These are phyloP conservation scores for Parmelia sp. DNA, from an alignment of 495 filamentous ascomycete species.

Conservation along the genomic window DNA sequence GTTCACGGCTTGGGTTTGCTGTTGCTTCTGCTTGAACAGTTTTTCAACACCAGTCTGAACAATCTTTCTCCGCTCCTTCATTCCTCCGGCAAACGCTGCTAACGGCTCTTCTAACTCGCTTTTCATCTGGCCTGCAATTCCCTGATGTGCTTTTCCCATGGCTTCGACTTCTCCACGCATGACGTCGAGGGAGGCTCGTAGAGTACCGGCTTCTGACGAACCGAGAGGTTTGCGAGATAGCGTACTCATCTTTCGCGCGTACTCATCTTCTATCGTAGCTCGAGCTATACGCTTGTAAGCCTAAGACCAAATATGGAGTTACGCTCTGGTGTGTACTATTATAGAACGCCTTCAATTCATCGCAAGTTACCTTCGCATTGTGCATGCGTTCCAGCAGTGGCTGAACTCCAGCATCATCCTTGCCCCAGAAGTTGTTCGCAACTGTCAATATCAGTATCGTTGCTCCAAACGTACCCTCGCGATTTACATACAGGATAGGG, in stretches of 20 bases:
- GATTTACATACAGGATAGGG: conserved; percentile 52
- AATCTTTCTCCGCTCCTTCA: conserved; percentile 95
- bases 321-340: conserved; percentile 59
- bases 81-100: conserved; percentile 80
- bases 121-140: conserved; percentile 89
- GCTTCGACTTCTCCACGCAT: conserved; percentile 88
- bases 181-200: conserved; percentile 76
- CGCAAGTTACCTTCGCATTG: conserved; percentile 87
- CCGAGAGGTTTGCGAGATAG: conserved; percentile 85
- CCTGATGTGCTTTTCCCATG: conserved; percentile 87
- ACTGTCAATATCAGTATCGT: conserved; percentile 46
- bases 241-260: conserved; percentile 81
- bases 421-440: conserved; percentile 99
- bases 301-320: background rate
- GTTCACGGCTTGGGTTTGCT: conserved; percentile 85
- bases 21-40: conserved; percentile 81
- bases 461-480: background rate
- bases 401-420: conserved; percentile 91
- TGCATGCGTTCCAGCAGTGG: conserved; percentile 96
- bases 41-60: conserved; percentile 90
- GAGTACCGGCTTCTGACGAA: conserved; percentile 77
- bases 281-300: conserved; percentile 52
- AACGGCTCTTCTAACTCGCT: conserved; percentile 94
- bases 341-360: conserved; percentile 92
- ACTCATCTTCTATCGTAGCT: conserved; percentile 93